Conservation (phyloP, 2,329 filamentous ascomycete species). For the Lachnum nothofagi region DNA sequence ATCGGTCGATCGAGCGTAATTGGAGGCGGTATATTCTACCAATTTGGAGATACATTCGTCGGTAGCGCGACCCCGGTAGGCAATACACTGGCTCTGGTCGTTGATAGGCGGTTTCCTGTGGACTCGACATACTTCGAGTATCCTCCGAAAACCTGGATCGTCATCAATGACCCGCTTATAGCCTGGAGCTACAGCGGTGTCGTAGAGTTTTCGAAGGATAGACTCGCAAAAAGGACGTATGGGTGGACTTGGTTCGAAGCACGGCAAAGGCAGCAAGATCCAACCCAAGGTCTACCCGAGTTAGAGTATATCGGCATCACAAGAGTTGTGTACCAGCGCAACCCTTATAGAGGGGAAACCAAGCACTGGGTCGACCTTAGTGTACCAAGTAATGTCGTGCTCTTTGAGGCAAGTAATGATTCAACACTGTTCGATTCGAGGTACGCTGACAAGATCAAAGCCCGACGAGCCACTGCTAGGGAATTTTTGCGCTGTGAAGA, state of each 20-base stretch:
- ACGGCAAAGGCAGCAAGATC: neutral
- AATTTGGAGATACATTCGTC: constrained; percentile 26
- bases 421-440: neutral
- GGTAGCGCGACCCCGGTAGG: constrained; percentile 11
- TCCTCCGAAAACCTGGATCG: too few relatives aligned
- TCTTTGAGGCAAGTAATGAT: neutral
- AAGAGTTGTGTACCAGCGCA: constrained; percentile 2
- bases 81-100: too few relatives aligned
- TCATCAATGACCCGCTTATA: too few relatives aligned
- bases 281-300: neutral
- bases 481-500: constrained; percentile 11
- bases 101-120: too few relatives aligned
- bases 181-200: constrained; percentile 19
- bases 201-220: neutral
- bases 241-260: constrained; percentile 15
- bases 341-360: too few relatives aligned
- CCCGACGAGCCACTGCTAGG: constrained; percentile 16
- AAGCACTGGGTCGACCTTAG: too few relatives aligned
- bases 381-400: too few relatives aligned
- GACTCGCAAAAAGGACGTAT: neutral
- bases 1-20: constrained; percentile 18
- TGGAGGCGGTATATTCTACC: constrained; percentile 13
- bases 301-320: constrained; percentile 5
- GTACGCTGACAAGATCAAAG: neutral
- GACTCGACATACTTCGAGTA: too few relatives aligned